A percentile compares a stretch with the other conserved stretches of the same genome.
Conservation (phyloP, 2,329 filamentous ascomycete species). For the Aspergillus novoparasiticus region DNA sequence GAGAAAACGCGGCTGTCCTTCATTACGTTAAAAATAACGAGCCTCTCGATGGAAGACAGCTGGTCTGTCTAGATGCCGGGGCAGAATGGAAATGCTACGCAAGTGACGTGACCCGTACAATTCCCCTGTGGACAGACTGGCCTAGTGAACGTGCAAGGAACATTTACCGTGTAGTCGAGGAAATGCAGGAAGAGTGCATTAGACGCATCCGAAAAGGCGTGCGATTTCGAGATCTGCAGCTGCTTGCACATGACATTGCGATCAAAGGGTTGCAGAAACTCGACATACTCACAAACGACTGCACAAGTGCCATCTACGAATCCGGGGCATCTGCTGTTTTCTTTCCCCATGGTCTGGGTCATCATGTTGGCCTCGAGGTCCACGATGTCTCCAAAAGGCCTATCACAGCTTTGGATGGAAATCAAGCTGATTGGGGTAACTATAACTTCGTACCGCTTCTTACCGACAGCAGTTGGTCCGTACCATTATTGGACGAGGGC, state of each 20-base stretch:
- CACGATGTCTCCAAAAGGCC: slow-evolving; percentile 44
- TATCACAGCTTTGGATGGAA: slow-evolving; percentile 33
- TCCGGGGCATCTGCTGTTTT: slow-evolving; percentile 43
- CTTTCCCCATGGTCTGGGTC: slow-evolving; percentile 57
- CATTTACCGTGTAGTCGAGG: slow-evolving; percentile 80
- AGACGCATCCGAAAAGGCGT: slow-evolving; percentile 72
- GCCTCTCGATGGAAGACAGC: slow-evolving; percentile 69
- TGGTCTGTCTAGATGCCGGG: slow-evolving; percentile 83
- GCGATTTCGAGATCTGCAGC: slow-evolving; percentile 79
- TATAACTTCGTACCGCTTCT: slow-evolving; percentile 6
- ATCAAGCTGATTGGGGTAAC: neutral
- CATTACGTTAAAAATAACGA: slow-evolving; percentile 85
- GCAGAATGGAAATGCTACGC: slow-evolving; percentile 75
- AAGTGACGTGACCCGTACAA: slow-evolving; percentile 78
- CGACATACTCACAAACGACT: slow-evolving; percentile 69
- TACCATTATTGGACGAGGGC: slow-evolving; percentile 49
- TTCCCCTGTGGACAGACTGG: slow-evolving; percentile 72
- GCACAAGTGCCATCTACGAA: slow-evolving; percentile 53
- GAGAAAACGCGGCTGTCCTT: slow-evolving; percentile 77
- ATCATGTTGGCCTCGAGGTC: slow-evolving; percentile 56
- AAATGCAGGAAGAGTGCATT: slow-evolving; percentile 83
- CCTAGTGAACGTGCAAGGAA: slow-evolving; percentile 66
- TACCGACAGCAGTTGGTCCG: slow-evolving; percentile 24
- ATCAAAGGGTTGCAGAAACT: slow-evolving; percentile 76
- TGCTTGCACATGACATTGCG: slow-evolving; percentile 76